These are phyloP conservation scores for Boletus tomentosulus DNA, from an alignment of 768 basidiomycete genomes.

Conservation along the genomic window DNA sequence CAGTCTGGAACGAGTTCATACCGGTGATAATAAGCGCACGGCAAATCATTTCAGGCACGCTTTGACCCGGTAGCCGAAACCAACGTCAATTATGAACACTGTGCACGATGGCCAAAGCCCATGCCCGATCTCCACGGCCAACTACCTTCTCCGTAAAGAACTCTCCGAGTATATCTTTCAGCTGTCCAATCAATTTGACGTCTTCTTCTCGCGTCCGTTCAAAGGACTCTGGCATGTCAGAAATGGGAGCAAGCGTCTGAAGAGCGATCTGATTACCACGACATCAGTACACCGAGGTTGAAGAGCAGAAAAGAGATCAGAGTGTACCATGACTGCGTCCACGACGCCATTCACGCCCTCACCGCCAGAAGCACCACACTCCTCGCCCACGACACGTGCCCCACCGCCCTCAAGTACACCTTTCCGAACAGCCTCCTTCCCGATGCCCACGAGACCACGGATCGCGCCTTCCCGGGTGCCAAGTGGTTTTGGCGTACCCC, in stretches of 20 bases:
- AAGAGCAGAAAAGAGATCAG: not conserved
- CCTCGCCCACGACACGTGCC: constrained; percentile 67
- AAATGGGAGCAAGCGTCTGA: constrained; percentile 51
- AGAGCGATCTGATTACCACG: constrained; percentile 50
- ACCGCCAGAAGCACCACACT: constrained; percentile 38
- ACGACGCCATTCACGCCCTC: constrained; percentile 45
- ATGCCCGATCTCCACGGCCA: constrained; percentile 48
- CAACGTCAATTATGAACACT: constrained; percentile 19
- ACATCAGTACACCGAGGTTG: not conserved
- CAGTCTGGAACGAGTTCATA: not conserved
- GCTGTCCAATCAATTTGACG: constrained; percentile 38
- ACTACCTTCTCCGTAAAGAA: constrained; percentile 55
- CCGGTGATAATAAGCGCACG: not conserved
- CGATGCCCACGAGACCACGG: constrained; percentile 79
- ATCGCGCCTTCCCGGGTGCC: constrained; percentile 90
- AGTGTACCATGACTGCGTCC: constrained; percentile 57
- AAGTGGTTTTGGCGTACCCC: constrained; percentile 49
- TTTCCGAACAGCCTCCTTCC: constrained; percentile 79
- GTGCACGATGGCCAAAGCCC: constrained; percentile 58
- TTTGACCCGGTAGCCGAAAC: not conserved
- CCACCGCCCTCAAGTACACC: constrained; percentile 80
- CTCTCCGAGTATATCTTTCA: constrained; percentile 55
- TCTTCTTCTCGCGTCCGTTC: constrained; percentile 49
- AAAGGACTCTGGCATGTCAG: constrained; percentile 56
- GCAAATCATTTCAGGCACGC: not conserved